Base-by-base conservation (phyloP, 2,329 filamentous ascomycete species). In the Lasiodiplodia sp. region DNA sequence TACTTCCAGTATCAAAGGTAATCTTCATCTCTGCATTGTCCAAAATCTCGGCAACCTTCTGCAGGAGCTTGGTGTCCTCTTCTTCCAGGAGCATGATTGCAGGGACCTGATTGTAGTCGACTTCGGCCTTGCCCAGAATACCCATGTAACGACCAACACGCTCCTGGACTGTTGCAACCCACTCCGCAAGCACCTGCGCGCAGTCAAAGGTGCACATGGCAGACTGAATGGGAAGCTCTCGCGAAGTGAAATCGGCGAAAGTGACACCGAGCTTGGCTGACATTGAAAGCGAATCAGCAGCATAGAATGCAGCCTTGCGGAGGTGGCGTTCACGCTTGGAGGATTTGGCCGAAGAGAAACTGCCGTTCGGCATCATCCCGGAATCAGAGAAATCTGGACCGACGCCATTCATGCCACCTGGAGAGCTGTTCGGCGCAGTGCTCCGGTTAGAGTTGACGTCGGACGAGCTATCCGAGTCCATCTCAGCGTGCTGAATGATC, bases 151-250 rank as follows among this genome's bases (percentile, higher is more conserved):
- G 89, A 0, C 95, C 95, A n/a, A 97, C 92, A 10, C 96, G 91
- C 75, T 97, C 94, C 78, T 99, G 96, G 3, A 98, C 88, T 1
- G 94, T 96, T 5, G 92, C 92, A 51, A 96, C 88, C 95, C 95
- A 99, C 80, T 98, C 95, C 0, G 93, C 93, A 38, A 99, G 87
- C 1, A 98, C 93, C 76, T 97, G 94, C 2, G 93, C 92, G 76
- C 95, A 98, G 76, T 98, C 95, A 75, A 97, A 96, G 5, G 92
- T 90, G 79, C 95, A 97, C 85, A 98, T 90, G 1, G 94, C 93
- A 16, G 92, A 94, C 77, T 97, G 95, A 49, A 97, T 87, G 0
- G 96, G 94, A 14, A 98, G 85, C 76, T 97, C 94, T 55, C 93
- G 87, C 66, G 92, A 94, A 1, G 90, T 91, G 70, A 92, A 90